Evolutionary conservation across 2,329 filamentous ascomycete genomes (phyloP), one percentile per base, ranked within the genome.

Genomic region (Nothophoma quercina): DNA sequence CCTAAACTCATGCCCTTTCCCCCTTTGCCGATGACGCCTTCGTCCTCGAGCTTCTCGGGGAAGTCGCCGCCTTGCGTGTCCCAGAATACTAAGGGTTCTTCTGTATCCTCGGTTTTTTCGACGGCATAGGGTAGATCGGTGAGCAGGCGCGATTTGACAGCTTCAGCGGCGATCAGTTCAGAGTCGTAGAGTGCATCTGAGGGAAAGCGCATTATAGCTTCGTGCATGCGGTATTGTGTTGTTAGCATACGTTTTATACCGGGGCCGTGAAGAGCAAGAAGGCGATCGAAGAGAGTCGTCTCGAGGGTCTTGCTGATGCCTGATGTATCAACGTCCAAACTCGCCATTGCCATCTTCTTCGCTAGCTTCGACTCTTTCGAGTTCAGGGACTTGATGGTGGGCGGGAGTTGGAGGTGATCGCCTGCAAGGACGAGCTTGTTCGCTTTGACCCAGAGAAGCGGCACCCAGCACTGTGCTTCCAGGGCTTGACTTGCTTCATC

Each of bases 151-250:
- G 77, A 78, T 70, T 88, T 89, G 56, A 98, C 95, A 0, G 81
- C 79, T 4, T 93, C 90, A 1, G 89, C 92, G 0, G 95, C 93
- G 2, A 93, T 78, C 1, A 99, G 83, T 65, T 88, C 88, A 2
- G 84, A 85, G 55, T 91, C 90, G 76, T 99, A 99, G 9, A 98
- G 81, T 69, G 93, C 88, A 56, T 90, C 84, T 0, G 93, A 97
- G 0, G 95, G 93, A 67, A 97, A 99, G 6, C 86, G 83, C 93
- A 98, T 98, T 65, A 99, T 98, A 46, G 82, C 86, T 68, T 96
- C 89, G 71, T 99, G 92, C 95, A 99, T 99, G 29, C 95, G 91
- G 74, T 99, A 99, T 77, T 99, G 95, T 4, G 89, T 96, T 4
- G 91, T 98, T 19, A 99, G 84, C 90, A 98, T 96, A 43, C 90